phyloP scores from a whole-genome alignment of 306 rosid species.

The Fragaria iinumae region DNA sequence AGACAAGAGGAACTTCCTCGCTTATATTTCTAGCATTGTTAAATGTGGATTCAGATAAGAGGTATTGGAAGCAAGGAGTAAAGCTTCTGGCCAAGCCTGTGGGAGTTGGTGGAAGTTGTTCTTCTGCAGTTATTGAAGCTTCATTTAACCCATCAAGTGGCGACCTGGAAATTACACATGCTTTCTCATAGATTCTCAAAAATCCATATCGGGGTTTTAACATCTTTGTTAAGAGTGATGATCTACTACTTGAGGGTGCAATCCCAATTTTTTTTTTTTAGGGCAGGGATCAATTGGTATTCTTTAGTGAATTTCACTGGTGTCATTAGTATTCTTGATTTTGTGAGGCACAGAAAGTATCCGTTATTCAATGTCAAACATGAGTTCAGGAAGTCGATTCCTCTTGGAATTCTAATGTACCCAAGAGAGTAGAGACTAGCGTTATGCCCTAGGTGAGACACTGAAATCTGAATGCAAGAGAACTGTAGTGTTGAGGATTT shows the following conservation, averaged over 20 bases:
- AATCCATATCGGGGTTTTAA: not conserved
- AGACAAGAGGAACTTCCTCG: not conserved
- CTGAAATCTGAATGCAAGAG: too few species aligned
- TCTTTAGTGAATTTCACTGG: not conserved
- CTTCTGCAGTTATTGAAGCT: conserved; percentile 60
- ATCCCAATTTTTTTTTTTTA: not conserved
- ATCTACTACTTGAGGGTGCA: not conserved
- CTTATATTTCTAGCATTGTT: not conserved
- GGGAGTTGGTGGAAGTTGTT: conserved; percentile 36
- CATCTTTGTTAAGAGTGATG: not conserved
- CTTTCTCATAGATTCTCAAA: conserved; percentile 35
- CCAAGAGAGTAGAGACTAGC: not conserved
- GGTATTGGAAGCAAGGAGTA: conserved; percentile 93
- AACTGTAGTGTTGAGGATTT: too few species aligned
- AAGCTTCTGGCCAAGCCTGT: conserved; percentile 77
- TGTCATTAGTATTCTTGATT: not conserved
- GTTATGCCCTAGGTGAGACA: too few species aligned
- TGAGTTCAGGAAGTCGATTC: not conserved
- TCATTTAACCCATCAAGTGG: conserved; percentile 61
- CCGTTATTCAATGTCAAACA: not conserved
- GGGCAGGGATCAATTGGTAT: not conserved
- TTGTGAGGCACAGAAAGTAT: not conserved
- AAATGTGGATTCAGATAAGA: conserved; percentile 56
- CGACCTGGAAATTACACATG: conserved; percentile 41
- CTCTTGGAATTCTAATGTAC: not conserved